Base-by-base conservation (phyloP, 1,139 yeast species). In the Debaryomyces nepalensis region DNA sequence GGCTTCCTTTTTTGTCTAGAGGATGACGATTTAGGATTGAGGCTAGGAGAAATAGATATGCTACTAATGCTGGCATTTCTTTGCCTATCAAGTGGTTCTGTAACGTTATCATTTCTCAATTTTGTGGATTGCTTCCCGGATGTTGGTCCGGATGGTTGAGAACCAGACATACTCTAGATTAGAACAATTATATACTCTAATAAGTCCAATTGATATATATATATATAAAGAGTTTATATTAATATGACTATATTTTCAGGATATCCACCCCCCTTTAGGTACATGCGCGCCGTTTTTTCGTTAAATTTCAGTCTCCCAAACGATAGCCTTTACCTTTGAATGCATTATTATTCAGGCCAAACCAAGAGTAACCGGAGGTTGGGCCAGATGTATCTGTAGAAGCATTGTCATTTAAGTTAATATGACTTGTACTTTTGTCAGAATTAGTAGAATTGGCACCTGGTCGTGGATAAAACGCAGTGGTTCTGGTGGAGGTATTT, bases 291-390 rank as follows among this genome's bases (percentile, higher is more conserved):
- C 5, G 27, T 15, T 33, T 9, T n/a, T n/a, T n/a, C n/a, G n/a
- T n/a, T 27, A 36, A 36, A 19, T 27, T 32, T 44, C 47, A 61
- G 41, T 52, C 58, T 6, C 73, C 73, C 51, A 69, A 58, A 39
- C 73, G 55, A 41, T 57, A 64, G 14, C 75, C 75, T 50, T 55
- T 62, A 7, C 75, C 75, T 39, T 51, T 50, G 47, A 69, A 69
- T 3, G 59, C 52, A 23, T 40, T 36, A 27, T 43, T 41, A 18
- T 18, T 24, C 9, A 44, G 44, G 8, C 58, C 52, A 40, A 55
- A 54, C 62, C 61, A 56, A 0, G 61, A 49, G 11, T 5, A 36
- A 3, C 46, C 44, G 8, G 48, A 21, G 5, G 45, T 21, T 8
- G 40, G 31, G 15, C 47, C 42, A 11, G 40, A 34, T 9, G 14